A percentile compares a stretch with the other conserved stretches of the same genome.
phyloP scores from a whole-genome alignment of 768 basidiomycete species.

The Leccinum incarnatum region DNA sequence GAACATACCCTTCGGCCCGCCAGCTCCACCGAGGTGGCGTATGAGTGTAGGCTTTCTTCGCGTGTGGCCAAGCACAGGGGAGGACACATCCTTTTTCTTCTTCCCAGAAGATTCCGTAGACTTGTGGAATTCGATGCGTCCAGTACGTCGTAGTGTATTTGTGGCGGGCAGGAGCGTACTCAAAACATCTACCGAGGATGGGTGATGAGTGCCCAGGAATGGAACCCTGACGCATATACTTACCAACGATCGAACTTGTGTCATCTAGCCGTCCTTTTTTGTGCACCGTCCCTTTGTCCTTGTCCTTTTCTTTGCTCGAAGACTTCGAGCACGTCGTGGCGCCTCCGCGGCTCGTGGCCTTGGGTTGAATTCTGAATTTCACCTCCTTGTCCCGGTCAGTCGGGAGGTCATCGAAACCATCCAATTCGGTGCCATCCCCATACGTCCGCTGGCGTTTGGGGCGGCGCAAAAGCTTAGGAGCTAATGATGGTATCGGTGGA shows the following conservation, averaged over 20 bases:
- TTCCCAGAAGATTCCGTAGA: constrained; percentile 39
- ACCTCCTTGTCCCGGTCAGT: constrained; percentile 83
- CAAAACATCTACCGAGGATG: constrained; percentile 17
- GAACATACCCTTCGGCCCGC: constrained; percentile 68
- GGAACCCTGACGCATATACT: constrained; percentile 17
- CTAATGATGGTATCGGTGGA: constrained; percentile 40
- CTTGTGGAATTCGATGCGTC: constrained; percentile 55
- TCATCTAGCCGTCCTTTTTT: constrained; percentile 54
- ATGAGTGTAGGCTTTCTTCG: constrained; percentile 84
- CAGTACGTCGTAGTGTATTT: constrained; percentile 56
- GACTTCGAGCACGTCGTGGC: constrained; percentile 46
- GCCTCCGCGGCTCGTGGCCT: constrained; percentile 55
- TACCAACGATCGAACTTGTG: constrained; percentile 40
- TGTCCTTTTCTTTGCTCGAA: constrained; percentile 37
- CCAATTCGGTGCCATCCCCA: constrained; percentile 88
- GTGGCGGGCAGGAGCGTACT: constrained; percentile 41
- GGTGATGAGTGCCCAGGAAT: background rate
- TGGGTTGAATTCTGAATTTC: constrained; percentile 72
- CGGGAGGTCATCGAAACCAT: constrained; percentile 82
- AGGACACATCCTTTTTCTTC: constrained; percentile 53
- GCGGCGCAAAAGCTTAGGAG: constrained; percentile 65
- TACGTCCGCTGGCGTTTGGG: constrained; percentile 77
- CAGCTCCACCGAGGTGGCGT: constrained; percentile 69
- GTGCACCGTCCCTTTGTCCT: constrained; percentile 55
- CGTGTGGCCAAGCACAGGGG: constrained; percentile 44